Base-by-base conservation (phyloP, 768 basidiomycete species). In the Termitomyces bulborhizus region DNA sequence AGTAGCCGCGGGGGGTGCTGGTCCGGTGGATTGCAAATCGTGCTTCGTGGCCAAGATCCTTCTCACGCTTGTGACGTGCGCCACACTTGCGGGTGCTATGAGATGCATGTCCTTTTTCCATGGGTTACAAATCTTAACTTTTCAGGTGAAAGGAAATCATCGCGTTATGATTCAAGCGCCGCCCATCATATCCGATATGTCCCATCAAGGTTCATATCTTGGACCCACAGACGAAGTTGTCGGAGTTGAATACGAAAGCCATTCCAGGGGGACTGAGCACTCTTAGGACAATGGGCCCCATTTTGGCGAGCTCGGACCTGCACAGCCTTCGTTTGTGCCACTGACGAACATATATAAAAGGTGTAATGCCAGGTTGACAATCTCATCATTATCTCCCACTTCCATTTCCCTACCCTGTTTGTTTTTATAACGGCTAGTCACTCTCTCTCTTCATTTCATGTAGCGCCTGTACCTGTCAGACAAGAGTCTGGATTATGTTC, bases 401-500 rank as follows among this genome's bases (percentile, higher is more conserved):
- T 1, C 16, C 26, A 27, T 1, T 49, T 39, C 9, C 11, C 26
- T n/a, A 37, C 13, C 21, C 12, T 8, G 24, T 46, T 18, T 32
- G 12, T 47, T 34, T 7, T 9, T 44, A 37, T 16, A 27, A 15
- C 32, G 41, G 31, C 48, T 53, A 31, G 40, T 11, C 24, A 32
- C 32, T 31, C 29, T n/a, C 6, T 27, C 16, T 27, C 36, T n/a
- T 53, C 34, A 51, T 41, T 21, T 53, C 34, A 53, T 45, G 52
- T 53, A 45, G 52, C 52, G 52, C 51, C 31, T 53, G 51, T 53
- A 44, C 51, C 51, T 53, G 51, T 42, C 51, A 53, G 51, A 53
- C 51, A 42, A 40, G 51, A 53, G 51, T 53, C 51, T 53, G 51
- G 51, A 53, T 42, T 32, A 43, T 53, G 51, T 53, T 29, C 8